phyloP scores from a whole-genome alignment of 1,284 basidiomycete genomes.

The Rhodotorula sp. region DNA sequence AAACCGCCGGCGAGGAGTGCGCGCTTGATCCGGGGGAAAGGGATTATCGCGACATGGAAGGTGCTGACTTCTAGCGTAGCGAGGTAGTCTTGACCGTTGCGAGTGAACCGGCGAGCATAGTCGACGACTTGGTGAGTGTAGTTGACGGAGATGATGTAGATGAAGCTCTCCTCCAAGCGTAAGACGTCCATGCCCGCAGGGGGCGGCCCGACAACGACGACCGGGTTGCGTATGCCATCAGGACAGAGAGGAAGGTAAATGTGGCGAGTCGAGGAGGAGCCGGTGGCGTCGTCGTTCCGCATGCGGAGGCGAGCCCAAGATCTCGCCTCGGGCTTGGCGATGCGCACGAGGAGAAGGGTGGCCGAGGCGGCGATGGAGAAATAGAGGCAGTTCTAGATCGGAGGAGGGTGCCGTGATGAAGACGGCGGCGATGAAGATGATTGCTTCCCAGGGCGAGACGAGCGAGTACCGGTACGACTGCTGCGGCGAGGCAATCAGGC shows the following conservation, averaged over 20 bases:
- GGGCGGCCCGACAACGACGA: conserved; percentile 73
- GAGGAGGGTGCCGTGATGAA: conserved; percentile 62
- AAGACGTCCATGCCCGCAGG: conserved; percentile 86
- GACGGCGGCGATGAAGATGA: conserved; percentile 87
- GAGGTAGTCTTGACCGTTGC: conserved; percentile 69
- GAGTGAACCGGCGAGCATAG: conserved; percentile 73
- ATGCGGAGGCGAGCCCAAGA: conserved; percentile 78
- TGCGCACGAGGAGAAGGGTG: conserved; percentile 79
- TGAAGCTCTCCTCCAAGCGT: conserved; percentile 87
- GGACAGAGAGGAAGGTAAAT: conserved; percentile 75
- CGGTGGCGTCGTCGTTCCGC: conserved; percentile 48
- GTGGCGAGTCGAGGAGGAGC: conserved; percentile 53
- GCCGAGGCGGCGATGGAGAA: conserved; percentile 77
- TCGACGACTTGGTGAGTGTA: conserved; percentile 76
- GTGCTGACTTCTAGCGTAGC: conserved; percentile 76
- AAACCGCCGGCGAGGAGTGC: conserved; percentile 85
- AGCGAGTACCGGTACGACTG: conserved; percentile 93
- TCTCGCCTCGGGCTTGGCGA: conserved; percentile 86
- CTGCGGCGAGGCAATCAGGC: conserved; percentile 81
- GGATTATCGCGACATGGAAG: conserved; percentile 84
- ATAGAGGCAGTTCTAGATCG: conserved; percentile 86
- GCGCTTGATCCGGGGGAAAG: conserved; percentile 82
- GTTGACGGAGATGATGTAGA: conserved; percentile 50
- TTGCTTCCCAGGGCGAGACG: conserved; percentile 85
- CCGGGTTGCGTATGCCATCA: conserved; percentile 64